Conservation (phyloP, 306 rosid genomes). For the Dryas octopetala region DNA sequence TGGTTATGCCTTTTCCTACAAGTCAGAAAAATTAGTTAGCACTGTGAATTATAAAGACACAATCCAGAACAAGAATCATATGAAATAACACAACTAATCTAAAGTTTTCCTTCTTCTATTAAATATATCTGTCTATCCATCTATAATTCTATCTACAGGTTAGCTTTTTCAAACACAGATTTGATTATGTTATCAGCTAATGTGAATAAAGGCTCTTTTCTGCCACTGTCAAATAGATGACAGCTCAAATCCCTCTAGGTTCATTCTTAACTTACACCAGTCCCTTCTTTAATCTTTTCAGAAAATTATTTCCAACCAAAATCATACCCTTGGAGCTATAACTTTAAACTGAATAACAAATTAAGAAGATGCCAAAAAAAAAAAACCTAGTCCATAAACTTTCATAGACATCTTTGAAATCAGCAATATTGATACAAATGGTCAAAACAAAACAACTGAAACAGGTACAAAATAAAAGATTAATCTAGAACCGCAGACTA, state of each 20-base stretch:
- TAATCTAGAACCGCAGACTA: neutral
- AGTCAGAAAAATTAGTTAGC: slow-evolving; percentile 9
- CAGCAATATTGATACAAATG: neutral
- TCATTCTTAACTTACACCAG: neutral
- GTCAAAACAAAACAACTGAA: neutral
- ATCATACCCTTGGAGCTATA: neutral
- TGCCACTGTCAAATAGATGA: neutral
- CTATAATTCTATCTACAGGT: neutral
- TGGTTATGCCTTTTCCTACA: slow-evolving; percentile 45
- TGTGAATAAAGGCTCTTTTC: neutral
- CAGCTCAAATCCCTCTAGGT: neutral
- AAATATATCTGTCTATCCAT: neutral
- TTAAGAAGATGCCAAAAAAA: neutral
- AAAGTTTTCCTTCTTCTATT: neutral
- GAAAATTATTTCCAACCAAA: neutral
- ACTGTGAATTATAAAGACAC: slow-evolving; percentile 13
- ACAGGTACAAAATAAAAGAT: neutral
- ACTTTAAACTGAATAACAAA: neutral
- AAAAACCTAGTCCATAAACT: neutral
- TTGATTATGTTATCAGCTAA: neutral
- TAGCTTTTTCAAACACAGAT: neutral
- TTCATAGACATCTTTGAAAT: neutral
- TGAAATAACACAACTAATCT: neutral
- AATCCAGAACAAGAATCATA: neutral
- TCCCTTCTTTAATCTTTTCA: neutral